Conservation (phyloP, 75 land plant species). For the Sequoia sempervirens region DNA sequence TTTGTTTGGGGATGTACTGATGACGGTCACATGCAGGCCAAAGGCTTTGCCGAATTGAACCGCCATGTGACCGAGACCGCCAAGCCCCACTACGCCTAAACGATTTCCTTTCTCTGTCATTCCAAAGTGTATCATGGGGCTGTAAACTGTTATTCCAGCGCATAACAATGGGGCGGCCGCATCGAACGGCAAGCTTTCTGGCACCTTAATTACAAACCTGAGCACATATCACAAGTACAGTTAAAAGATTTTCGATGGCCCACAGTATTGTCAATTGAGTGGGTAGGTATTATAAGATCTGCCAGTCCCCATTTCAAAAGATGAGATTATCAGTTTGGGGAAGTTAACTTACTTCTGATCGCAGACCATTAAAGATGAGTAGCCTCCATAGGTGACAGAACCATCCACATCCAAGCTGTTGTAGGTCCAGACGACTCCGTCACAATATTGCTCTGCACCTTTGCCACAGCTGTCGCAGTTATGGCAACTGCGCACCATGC, state of each 20-base stretch:
- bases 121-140: slow-evolving; percentile 28
- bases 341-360: slow-evolving; percentile 27
- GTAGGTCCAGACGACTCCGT: slow-evolving; percentile 39
- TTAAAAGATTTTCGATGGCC: neutral
- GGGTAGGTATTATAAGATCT: no score
- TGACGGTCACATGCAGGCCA: slow-evolving; percentile 44
- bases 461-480: slow-evolving; percentile 47
- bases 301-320: neutral
- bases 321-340: no score
- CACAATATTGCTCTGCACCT: slow-evolving; percentile 62
- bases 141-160: slow-evolving; percentile 44
- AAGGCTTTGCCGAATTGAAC: slow-evolving; percentile 57
- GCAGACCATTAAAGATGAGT: slow-evolving; percentile 50
- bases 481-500: slow-evolving; percentile 49
- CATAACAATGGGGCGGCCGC: slow-evolving; percentile 31
- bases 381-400: slow-evolving; percentile 68
- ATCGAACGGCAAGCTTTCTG: slow-evolving; percentile 26
- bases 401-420: slow-evolving; percentile 55
- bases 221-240: neutral
- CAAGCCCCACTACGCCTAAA: slow-evolving; percentile 51
- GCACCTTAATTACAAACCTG: slow-evolving; percentile 18
- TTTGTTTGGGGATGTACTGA: slow-evolving; percentile 41
- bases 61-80: slow-evolving; percentile 58
- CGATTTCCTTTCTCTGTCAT: slow-evolving; percentile 26
- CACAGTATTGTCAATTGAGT: neutral